These are phyloP conservation scores for Lolium multiflorum DNA, from an alignment of 176 grass and related monocot species.

Conservation along the genomic window DNA sequence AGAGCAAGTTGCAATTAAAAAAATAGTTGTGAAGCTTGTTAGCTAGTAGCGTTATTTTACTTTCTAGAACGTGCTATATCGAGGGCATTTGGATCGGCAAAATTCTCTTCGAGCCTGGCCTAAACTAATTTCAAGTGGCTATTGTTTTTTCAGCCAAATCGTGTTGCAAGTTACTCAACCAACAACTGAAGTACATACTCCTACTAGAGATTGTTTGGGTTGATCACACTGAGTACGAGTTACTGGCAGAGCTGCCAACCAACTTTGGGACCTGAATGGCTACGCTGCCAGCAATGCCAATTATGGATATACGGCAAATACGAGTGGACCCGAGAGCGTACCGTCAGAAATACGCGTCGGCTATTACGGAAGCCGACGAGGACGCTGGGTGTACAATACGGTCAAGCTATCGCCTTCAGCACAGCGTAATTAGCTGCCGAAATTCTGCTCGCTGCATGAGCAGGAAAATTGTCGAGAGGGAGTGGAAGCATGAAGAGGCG, in stretches of 20 bases:
- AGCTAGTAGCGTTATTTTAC: not conserved
- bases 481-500: not conserved
- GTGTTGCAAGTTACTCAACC: not conserved
- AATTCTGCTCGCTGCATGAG: not conserved
- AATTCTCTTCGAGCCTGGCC: not conserved
- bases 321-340: not conserved
- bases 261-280: not conserved
- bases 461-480: not conserved
- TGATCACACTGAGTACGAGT: not conserved
- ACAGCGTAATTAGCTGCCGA: not conserved
- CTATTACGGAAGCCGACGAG: not conserved
- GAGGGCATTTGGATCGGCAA: slow-evolving; percentile 9
- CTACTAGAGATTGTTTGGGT: too few relatives aligned
- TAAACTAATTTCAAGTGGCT: slow-evolving; percentile 2
- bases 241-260: not conserved
- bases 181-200: not conserved
- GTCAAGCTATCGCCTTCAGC: not conserved
- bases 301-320: slow-evolving; percentile 16
- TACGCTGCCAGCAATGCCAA: slow-evolving; percentile 5
- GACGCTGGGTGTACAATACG: not conserved
- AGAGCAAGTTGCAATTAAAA: not conserved
- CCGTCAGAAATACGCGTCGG: not conserved
- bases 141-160: not conserved
- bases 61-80: not conserved
- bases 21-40: not conserved